A percentile compares a stretch with the other conserved stretches of the same genome.
phyloP scores from a whole-genome alignment of 1,284 basidiomycete genomes.

The Filobasidium uniguttulatum region DNA sequence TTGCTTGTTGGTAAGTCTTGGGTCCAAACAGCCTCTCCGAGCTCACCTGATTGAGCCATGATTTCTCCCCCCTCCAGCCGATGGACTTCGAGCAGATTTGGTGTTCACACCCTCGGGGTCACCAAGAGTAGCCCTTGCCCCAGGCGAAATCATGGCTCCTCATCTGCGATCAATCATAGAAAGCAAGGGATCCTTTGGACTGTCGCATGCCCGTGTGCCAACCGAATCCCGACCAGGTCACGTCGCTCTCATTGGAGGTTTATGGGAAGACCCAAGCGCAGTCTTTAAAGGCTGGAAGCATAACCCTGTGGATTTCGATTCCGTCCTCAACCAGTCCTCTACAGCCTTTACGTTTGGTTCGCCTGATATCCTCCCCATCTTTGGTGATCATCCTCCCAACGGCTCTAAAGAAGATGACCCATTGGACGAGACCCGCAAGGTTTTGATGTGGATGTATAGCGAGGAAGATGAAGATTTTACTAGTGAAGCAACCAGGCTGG shows the following conservation, averaged over 20 bases:
- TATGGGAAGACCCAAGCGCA: constrained; percentile 86
- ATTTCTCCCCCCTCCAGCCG: constrained; percentile 41
- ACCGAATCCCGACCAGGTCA: constrained; percentile 78
- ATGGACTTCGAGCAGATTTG: constrained; percentile 71
- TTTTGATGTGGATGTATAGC: constrained; percentile 62
- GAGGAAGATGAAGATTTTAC: constrained; percentile 73
- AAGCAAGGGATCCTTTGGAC: constrained; percentile 58
- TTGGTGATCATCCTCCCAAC: constrained; percentile 54
- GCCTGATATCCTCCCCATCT: constrained; percentile 84
- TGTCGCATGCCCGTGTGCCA: constrained; percentile 75
- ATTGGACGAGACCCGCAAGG: constrained; percentile 39
- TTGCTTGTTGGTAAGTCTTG: constrained; percentile 21
- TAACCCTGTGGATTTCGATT: constrained; percentile 82
- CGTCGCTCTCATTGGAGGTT: constrained; percentile 68
- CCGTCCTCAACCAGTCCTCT: constrained; percentile 70
- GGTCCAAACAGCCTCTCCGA: constrained; percentile 10
- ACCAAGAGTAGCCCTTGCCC: constrained; percentile 1
- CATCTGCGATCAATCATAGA: constrained; percentile 55
- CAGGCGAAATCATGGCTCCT: constrained; percentile 56
- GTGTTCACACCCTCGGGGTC: constrained; percentile 46
- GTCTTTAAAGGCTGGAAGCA: constrained; percentile 82
- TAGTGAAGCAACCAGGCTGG: constrained; percentile 65
- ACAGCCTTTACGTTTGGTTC: constrained; percentile 73
- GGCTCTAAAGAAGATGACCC: constrained; percentile 10
- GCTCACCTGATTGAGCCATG: neutral